Base-by-base conservation (phyloP, 371 early-diverging fungal species). In the Mortierella sp. region DNA sequence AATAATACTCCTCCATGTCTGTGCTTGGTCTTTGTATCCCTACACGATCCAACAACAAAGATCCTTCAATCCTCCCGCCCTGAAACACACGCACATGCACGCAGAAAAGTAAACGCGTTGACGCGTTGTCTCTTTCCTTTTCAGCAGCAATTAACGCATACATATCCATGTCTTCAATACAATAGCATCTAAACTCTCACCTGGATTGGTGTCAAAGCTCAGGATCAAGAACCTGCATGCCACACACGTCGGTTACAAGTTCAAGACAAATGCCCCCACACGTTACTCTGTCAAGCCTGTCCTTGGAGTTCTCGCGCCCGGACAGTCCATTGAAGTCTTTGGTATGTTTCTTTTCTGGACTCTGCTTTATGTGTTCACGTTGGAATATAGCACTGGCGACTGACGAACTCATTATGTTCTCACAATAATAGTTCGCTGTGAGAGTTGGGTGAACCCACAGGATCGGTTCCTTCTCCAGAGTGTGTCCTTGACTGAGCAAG, bases 221-320 rank as follows among this genome's bases (percentile, higher is more conserved):
- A 87, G 88, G 70, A 76, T 91, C 60, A 91, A 87, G 42, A 89
- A 89, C 57, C 60, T 88, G 78, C 83, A 84, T 75, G 24, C 81
- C 16, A 82, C 80, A 44, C 87, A 89, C 13, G 91, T 92, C 19
- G 92, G 90, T 24, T 93, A 90, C 88, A 93, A 93, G 81, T 90
- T 93, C 88, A 93, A 93, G 82, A 93, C 93, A 71, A 93, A 93
- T 74, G 91, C 93, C 0, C 93, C 92, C 14, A 81, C 89, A 44
- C 88, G 92, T 79, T 92, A 92, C 70, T 90, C 91, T 47, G 93
- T 93, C 68, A 91, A 91, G 68, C 92, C 92, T 4, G 92, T 92
- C 54, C 85, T 91, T 24, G 92, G 91, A 31, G 88, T 91, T 63
- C 81, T 93, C 77, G 80, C 81, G 9, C 79, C 88, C 42, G 91